Evolutionary conservation across 2,329 filamentous ascomycete species (phyloP).

Genomic region (Colletotrichum musae): DNA sequence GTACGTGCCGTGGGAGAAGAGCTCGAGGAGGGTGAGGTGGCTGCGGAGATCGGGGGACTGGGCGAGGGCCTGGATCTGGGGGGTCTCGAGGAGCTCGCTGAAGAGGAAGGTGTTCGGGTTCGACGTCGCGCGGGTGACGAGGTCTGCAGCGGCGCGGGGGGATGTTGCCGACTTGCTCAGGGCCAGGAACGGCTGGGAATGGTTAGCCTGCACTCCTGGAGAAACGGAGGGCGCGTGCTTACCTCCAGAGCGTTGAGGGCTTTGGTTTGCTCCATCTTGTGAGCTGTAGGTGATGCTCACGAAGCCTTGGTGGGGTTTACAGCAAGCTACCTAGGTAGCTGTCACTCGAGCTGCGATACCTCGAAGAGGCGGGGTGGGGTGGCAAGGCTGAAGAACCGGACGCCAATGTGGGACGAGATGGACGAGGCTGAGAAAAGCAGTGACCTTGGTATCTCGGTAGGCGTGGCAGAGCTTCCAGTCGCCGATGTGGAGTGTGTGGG

Average conservation of each 20-base stretch:
- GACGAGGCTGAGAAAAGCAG: slow-evolving; percentile 18
- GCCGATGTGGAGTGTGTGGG: slow-evolving; percentile 7
- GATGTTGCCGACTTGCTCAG: slow-evolving; percentile 89
- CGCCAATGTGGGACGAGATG: slow-evolving; percentile 23
- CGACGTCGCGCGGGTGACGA: slow-evolving; percentile 91
- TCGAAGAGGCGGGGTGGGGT: slow-evolving; percentile 18
- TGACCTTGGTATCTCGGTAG: background rate
- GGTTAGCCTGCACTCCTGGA: slow-evolving; percentile 39
- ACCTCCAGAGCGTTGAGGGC: slow-evolving; percentile 76
- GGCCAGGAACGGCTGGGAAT: slow-evolving; percentile 86
- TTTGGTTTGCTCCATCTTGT: slow-evolving; percentile 80
- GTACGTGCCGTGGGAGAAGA: slow-evolving; percentile 95
- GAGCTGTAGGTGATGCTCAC: slow-evolving; percentile 22
- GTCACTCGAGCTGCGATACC: slow-evolving; percentile 20
- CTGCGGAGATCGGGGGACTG: slow-evolving; percentile 71
- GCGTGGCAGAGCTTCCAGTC: background rate
- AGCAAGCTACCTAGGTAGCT: background rate
- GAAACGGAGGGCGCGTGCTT: slow-evolving; percentile 42
- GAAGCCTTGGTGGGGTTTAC: slow-evolving; percentile 15
- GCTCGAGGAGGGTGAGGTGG: slow-evolving; percentile 81
- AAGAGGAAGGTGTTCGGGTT: slow-evolving; percentile 93
- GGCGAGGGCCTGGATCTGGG: slow-evolving; percentile 82
- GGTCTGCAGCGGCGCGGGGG: slow-evolving; percentile 86
- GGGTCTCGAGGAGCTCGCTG: slow-evolving; percentile 87
- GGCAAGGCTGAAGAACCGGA: slow-evolving; percentile 32